A percentile compares a stretch with the other conserved stretches of the same genome.
phyloP scores from a whole-genome alignment of 208 protist genomes.

The Acanthamoeba lenticulata region DNA sequence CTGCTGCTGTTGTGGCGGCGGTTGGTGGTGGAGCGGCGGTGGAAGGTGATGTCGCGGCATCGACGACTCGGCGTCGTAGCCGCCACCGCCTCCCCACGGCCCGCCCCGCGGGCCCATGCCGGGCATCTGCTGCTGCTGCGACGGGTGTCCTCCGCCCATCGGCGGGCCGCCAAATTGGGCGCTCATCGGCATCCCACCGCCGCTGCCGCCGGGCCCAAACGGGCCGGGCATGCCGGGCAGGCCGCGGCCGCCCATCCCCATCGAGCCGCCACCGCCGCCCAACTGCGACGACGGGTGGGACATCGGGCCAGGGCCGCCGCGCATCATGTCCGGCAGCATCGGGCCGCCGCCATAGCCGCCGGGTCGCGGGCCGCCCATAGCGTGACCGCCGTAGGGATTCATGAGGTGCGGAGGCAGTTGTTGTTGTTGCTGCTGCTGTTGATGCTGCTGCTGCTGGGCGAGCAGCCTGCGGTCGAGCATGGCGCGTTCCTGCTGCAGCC shows the following conservation, averaged over 20 bases:
- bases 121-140: neutral
- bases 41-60: neutral
- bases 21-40: neutral
- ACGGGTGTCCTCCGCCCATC: neutral
- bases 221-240: neutral
- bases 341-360: conserved; percentile 25
- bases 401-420: conserved; percentile 21
- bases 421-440: neutral
- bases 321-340: neutral
- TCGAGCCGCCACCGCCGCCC: neutral
- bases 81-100: neutral
- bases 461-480: neutral
- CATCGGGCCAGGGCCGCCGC: too few relatives aligned
- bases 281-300: neutral
- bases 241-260: neutral
- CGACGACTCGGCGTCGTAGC: neutral
- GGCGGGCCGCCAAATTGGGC: neutral
- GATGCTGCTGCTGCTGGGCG: neutral
- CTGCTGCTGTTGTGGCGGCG: neutral
- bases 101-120: neutral
- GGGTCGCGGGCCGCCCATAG: neutral
- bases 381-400: neutral
- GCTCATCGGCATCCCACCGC: neutral
- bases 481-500: neutral
- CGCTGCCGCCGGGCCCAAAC: neutral